phyloP scores from a whole-genome alignment of 768 basidiomycete species.

The Solioccasus polychromus region DNA sequence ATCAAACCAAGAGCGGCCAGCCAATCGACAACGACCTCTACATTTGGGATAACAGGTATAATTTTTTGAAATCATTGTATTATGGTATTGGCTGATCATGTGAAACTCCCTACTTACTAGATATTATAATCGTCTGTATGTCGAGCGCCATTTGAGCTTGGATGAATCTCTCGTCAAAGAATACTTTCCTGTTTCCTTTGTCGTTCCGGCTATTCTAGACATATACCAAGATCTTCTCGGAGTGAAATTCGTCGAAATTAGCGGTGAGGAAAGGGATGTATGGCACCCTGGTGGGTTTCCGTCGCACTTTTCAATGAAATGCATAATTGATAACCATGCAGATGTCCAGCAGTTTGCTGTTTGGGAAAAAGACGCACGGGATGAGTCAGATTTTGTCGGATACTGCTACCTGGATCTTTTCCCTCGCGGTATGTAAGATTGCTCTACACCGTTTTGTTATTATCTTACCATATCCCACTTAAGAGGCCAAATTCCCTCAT shows the following conservation, averaged over 20 bases:
- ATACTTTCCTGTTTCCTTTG: constrained; percentile 81
- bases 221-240: constrained; percentile 81
- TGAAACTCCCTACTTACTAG: constrained; percentile 5
- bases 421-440: constrained; percentile 58
- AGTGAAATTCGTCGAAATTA: constrained; percentile 55
- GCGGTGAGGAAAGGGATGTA: constrained; percentile 54
- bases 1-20: constrained; percentile 54
- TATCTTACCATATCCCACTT: neutral
- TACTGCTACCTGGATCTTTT: constrained; percentile 86
- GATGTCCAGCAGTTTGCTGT: constrained; percentile 82
- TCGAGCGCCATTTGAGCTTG: constrained; percentile 61
- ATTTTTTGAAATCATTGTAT: neutral
- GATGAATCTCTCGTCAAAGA: constrained; percentile 79
- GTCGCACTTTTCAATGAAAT: neutral
- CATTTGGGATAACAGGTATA: constrained; percentile 78
- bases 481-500: constrained; percentile 76
- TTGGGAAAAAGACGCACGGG: constrained; percentile 75
- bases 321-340: constrained; percentile 16
- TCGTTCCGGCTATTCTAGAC: constrained; percentile 73
- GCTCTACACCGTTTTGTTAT: neutral
- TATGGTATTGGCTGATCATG: neutral
- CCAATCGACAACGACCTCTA: constrained; percentile 70
- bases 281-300: constrained; percentile 71
- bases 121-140: constrained; percentile 35
- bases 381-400: constrained; percentile 69